Conservation (phyloP, 345 rosid species). For the Noccaea caerulescens region DNA sequence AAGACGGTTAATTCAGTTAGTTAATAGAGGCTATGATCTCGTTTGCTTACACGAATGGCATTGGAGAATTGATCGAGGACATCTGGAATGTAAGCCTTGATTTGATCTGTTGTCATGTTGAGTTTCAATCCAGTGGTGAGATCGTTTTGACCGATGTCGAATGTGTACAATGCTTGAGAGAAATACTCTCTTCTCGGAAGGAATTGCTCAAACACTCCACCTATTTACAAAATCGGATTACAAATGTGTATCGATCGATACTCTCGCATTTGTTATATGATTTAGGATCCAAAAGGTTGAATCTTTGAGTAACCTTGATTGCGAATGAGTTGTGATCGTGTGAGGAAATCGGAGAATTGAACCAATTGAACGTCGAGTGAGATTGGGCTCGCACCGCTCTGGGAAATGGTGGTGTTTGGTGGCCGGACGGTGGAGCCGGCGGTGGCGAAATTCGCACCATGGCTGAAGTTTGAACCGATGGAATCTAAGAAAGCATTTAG, state of each 20-base stretch:
- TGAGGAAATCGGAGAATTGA: constrained; percentile 61
- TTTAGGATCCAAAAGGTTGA: constrained; percentile 5
- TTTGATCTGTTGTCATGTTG: constrained; percentile 62
- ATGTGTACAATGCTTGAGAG: constrained; percentile 53
- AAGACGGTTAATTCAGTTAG: background rate
- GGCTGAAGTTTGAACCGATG: constrained; percentile 71
- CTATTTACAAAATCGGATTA: constrained; percentile 1
- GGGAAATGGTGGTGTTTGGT: constrained; percentile 58
- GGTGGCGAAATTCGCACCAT: constrained; percentile 85
- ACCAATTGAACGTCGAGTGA: constrained; percentile 66
- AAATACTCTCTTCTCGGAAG: constrained; percentile 59
- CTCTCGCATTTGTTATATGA: background rate
- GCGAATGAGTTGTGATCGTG: constrained; percentile 48
- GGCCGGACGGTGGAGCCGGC: constrained; percentile 75
- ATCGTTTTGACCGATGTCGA: constrained; percentile 82
- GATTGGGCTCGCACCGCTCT: constrained; percentile 72
- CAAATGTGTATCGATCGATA: too few species aligned
- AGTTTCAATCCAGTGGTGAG: constrained; percentile 66
- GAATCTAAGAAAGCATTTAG: constrained; percentile 67
- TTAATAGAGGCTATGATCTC: background rate
- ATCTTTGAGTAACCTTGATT: constrained; percentile 56
- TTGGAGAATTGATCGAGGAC: constrained; percentile 48
- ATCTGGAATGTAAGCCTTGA: constrained; percentile 63
- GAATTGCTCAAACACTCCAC: constrained; percentile 49
- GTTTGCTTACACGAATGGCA: constrained; percentile 49